Conservation (phyloP, 2,329 filamentous ascomycete species). For the Emmonsiellopsis sp. region DNA sequence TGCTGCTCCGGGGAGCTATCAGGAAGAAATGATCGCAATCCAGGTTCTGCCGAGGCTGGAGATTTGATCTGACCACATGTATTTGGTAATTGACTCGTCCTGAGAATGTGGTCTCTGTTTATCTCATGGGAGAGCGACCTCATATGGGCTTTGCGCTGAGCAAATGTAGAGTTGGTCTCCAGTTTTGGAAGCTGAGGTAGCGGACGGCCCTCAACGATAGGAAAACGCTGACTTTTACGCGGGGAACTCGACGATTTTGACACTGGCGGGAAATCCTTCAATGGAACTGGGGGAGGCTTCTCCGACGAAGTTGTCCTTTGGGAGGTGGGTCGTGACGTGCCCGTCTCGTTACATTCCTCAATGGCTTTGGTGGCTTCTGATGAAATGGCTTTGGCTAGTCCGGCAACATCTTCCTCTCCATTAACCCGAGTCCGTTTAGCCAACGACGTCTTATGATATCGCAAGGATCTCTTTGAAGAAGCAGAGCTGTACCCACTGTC, state of each 20-base stretch:
- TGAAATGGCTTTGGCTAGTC: background rate
- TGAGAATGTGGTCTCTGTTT: background rate
- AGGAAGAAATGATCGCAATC: background rate
- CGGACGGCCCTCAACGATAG: background rate
- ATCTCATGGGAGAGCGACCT: background rate
- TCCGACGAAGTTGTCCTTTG: background rate
- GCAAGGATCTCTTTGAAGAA: conserved; percentile 13
- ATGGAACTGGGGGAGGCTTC: background rate
- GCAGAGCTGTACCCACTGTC: conserved; percentile 33
- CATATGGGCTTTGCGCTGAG: background rate
- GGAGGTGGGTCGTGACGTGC: background rate
- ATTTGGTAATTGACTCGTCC: background rate
- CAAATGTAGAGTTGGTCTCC: background rate
- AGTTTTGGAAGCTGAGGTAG: background rate
- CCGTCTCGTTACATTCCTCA: conserved; percentile 2
- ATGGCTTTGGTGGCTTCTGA: background rate
- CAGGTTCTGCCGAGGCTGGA: background rate
- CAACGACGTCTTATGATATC: background rate
- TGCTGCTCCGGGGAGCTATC: background rate
- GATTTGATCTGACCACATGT: background rate
- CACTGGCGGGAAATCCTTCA: background rate
- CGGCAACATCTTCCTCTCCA: background rate
- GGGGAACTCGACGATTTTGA: background rate
- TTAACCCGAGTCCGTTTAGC: background rate
- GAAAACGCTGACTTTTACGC: background rate